These are phyloP conservation scores for Noccaea caerulescens DNA, from an alignment of 345 rosid genomes.

Conservation along the genomic window DNA sequence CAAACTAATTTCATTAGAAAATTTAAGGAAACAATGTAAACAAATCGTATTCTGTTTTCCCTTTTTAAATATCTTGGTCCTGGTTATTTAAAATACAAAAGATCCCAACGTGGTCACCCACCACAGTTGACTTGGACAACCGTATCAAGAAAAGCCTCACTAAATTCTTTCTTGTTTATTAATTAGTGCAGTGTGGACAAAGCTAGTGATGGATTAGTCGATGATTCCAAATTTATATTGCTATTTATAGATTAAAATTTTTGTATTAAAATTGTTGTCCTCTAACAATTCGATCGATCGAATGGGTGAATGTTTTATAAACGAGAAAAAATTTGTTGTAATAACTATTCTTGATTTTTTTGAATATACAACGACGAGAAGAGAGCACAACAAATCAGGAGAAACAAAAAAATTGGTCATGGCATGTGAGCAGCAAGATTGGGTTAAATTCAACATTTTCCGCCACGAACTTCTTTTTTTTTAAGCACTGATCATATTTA, in stretches of 20 bases:
- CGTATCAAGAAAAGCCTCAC: not conserved
- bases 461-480: not conserved
- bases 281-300: not conserved
- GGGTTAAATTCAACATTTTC: conserved; percentile 3
- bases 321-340: not conserved
- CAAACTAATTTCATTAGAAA: not conserved
- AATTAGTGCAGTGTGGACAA: not conserved
- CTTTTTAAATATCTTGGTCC: not conserved
- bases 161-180: conserved; percentile 1
- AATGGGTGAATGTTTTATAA: not conserved
- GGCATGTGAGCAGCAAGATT: conserved; percentile 12
- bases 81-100: not conserved
- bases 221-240: not conserved
- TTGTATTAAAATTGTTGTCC: not conserved
- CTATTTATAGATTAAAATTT: not conserved
- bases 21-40: not conserved
- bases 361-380: not conserved
- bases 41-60: not conserved
- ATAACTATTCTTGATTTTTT: not conserved
- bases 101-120: conserved; percentile 8
- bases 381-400: not conserved
- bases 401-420: not conserved
- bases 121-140: conserved; percentile 22
- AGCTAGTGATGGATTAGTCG: not conserved
- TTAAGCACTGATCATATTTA: not conserved